These are phyloP conservation scores for Dimocarpus longan DNA, from an alignment of 345 rosid genomes.

Conservation along the genomic window DNA sequence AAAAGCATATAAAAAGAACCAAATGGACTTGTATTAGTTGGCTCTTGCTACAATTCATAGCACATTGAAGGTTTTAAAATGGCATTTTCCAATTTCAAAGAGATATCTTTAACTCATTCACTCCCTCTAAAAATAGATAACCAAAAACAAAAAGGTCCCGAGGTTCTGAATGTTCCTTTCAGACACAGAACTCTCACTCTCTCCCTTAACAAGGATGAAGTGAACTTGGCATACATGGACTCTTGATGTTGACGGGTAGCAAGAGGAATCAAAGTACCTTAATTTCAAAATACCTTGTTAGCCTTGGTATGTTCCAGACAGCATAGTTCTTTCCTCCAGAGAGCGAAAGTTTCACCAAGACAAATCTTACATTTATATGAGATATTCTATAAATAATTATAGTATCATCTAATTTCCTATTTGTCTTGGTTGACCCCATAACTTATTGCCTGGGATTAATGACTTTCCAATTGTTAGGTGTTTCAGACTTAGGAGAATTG, in stretches of 20 bases:
- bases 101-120: neutral
- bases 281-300: neutral
- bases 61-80: neutral
- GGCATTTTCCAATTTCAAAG: neutral
- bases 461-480: neutral
- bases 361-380: neutral
- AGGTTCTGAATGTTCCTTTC: neutral
- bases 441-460: neutral
- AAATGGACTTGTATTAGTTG: neutral
- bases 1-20: neutral
- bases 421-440: neutral
- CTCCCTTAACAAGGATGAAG: conserved; percentile 7
- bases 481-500: neutral
- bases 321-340: neutral
- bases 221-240: neutral
- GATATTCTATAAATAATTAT: neutral
- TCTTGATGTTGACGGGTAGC: neutral
- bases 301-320: neutral
- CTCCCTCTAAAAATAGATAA: neutral
- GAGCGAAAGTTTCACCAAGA: neutral
- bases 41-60: neutral
- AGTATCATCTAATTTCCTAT: neutral
- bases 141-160: neutral
- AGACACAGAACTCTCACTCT: neutral
- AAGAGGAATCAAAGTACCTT: neutral